These are phyloP conservation scores for Sporothrix luriei DNA, from an alignment of 2,329 filamentous ascomycete genomes.

Conservation along the genomic window DNA sequence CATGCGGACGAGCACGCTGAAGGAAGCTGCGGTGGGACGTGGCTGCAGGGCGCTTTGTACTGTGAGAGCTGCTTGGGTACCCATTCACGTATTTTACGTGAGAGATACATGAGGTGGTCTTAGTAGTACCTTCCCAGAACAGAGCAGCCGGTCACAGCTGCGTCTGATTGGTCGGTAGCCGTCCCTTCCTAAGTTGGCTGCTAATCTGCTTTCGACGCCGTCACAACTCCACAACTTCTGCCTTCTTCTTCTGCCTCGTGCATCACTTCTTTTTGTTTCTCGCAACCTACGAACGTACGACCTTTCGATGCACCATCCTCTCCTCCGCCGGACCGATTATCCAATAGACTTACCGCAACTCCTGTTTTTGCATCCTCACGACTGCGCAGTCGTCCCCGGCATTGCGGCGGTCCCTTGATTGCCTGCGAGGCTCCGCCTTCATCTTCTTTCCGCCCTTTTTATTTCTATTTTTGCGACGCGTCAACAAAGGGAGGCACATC, in stretches of 20 bases:
- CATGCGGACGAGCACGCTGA: conserved; percentile 14
- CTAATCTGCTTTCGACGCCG: conserved; percentile 27
- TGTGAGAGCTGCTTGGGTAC: neutral
- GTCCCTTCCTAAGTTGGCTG: conserved; percentile 12
- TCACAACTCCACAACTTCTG: conserved; percentile 23
- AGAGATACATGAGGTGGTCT: neutral
- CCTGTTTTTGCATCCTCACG: neutral
- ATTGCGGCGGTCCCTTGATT: conserved; percentile 9
- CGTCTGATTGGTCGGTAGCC: conserved; percentile 12
- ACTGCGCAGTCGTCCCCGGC: neutral
- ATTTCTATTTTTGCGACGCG: conserved; percentile 8
- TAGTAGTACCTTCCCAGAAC: neutral
- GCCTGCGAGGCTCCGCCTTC: conserved; percentile 4
- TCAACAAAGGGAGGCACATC: neutral
- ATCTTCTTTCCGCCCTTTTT: conserved; percentile 6
- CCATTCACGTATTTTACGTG: neutral
- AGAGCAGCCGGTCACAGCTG: neutral
- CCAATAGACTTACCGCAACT: conserved; percentile 7
- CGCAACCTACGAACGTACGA: neutral
- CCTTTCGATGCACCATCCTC: conserved; percentile 3
- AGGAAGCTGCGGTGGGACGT: neutral
- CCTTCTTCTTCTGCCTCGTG: conserved; percentile 21
- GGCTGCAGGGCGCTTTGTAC: neutral
- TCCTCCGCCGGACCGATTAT: neutral
- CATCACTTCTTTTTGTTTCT: neutral